These are phyloP conservation scores for Lichtheimia ramosa DNA, from an alignment of 371 early-diverging fungal genomes.

Conservation along the genomic window DNA sequence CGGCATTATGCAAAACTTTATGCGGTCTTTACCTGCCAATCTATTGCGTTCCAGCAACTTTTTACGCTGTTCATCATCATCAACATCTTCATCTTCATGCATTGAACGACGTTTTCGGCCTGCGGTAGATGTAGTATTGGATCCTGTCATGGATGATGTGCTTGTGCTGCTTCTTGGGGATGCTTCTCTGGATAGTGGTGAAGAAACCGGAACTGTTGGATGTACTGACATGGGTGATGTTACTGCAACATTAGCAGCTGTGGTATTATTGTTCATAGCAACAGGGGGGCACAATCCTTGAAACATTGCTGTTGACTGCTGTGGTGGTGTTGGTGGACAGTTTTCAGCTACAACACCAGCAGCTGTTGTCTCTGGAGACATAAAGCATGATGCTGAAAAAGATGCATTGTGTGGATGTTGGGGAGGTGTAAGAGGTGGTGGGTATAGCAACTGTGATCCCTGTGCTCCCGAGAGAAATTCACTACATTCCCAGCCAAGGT, in stretches of 20 bases:
- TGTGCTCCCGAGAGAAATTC: background rate
- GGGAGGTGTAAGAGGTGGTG: background rate
- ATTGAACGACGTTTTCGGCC: slow-evolving; percentile 13
- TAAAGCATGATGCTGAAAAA: too few species aligned
- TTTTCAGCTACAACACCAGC: background rate
- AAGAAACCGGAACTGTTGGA: background rate
- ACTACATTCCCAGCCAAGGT: slow-evolving; percentile 11
- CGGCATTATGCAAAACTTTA: background rate
- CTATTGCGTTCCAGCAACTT: slow-evolving; percentile 68
- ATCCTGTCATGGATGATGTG: background rate
- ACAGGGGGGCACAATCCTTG: background rate
- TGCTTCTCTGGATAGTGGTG: background rate
- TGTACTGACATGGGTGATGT: background rate
- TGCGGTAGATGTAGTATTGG: background rate
- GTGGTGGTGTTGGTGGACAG: background rate
- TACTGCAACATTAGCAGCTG: background rate
- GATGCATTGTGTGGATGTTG: too few species aligned
- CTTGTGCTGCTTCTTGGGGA: background rate
- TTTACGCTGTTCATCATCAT: slow-evolving; percentile 19
- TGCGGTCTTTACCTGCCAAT: slow-evolving; percentile 48
- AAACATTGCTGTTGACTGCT: background rate
- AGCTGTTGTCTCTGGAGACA: background rate
- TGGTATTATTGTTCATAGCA: background rate
- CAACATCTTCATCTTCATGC: background rate
- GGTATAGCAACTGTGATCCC: background rate